Evolutionary conservation across 2,329 filamentous ascomycete genomes (phyloP).

Genomic region (Penicillium concentricum): DNA sequence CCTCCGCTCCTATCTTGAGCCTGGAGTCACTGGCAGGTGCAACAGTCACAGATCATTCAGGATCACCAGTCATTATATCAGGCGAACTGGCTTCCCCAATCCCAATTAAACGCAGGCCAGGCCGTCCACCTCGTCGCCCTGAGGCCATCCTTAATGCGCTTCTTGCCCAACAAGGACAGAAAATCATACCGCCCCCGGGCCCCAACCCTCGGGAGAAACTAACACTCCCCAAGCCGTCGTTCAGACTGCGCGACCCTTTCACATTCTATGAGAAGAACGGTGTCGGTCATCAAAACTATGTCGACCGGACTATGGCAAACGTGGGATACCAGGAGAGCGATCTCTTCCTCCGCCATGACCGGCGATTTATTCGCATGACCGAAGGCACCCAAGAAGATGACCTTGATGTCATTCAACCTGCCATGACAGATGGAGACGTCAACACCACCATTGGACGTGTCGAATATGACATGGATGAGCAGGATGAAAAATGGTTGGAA

Average conservation of each 20-base stretch:
- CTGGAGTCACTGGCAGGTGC: constrained; percentile 30
- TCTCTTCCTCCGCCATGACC: constrained; percentile 75
- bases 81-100: constrained; percentile 38
- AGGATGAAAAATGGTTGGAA: constrained; percentile 95
- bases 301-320: constrained; percentile 93
- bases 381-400: constrained; percentile 65
- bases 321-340: constrained; percentile 96
- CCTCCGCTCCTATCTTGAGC: constrained; percentile 47
- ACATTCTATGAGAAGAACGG: constrained; percentile 70
- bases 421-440: constrained; percentile 60
- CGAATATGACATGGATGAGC: constrained; percentile 99
- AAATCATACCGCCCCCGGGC: constrained; percentile 48
- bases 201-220: constrained; percentile 51
- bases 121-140: constrained; percentile 63
- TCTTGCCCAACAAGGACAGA: constrained; percentile 58
- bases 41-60: constrained; percentile 32
- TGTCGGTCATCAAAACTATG: constrained; percentile 82
- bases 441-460: constrained; percentile 70
- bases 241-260: constrained; percentile 49
- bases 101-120: constrained; percentile 59
- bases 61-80: constrained; percentile 44
- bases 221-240: constrained; percentile 51
- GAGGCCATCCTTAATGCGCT: constrained; percentile 62
- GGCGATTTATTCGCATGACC: constrained; percentile 63
- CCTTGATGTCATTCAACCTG: constrained; percentile 54